Conservation (phyloP, 1,284 basidiomycete genomes). For the Moesziomyces aphidis region DNA sequence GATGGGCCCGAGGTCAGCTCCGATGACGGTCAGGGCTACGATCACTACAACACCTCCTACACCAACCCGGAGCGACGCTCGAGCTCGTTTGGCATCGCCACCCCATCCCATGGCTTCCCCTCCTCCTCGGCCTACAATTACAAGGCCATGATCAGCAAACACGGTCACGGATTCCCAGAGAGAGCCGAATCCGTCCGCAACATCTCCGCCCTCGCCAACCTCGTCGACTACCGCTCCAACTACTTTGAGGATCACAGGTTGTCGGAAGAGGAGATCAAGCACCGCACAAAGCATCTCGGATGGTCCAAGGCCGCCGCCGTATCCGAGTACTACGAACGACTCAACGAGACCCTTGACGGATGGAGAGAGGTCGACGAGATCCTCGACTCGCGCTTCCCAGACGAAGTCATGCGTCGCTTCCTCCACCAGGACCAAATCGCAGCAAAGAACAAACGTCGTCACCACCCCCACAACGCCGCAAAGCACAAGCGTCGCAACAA, state of each 20-base stretch:
- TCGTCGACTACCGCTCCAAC: constrained; percentile 61
- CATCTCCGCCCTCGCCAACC: constrained; percentile 55
- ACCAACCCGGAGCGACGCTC: constrained; percentile 22
- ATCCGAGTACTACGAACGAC: constrained; percentile 57
- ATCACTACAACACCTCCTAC: constrained; percentile 25
- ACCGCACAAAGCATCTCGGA: constrained; percentile 37
- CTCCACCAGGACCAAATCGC: constrained; percentile 18
- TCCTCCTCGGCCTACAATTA: constrained; percentile 40
- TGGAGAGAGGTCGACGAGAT: constrained; percentile 66
- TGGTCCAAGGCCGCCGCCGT: constrained; percentile 46
- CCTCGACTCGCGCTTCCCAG: constrained; percentile 64
- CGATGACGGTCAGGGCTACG: constrained; percentile 17
- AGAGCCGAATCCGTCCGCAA: constrained; percentile 57
- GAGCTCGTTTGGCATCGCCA: constrained; percentile 34
- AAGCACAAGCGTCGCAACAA: constrained; percentile 34
- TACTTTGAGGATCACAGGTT: constrained; percentile 58
- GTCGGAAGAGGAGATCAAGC: constrained; percentile 47
- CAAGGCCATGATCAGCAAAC: constrained; percentile 40
- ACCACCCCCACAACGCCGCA: constrained; percentile 1
- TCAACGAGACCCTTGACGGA: constrained; percentile 62
- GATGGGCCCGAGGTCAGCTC: constrained; percentile 17
- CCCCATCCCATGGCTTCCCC: constrained; percentile 27
- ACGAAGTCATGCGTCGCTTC: constrained; percentile 64
- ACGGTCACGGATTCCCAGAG: constrained; percentile 53
- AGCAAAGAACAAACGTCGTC: constrained; percentile 17